Conservation (phyloP, 768 basidiomycete species). For the Lyophyllum atratum region DNA sequence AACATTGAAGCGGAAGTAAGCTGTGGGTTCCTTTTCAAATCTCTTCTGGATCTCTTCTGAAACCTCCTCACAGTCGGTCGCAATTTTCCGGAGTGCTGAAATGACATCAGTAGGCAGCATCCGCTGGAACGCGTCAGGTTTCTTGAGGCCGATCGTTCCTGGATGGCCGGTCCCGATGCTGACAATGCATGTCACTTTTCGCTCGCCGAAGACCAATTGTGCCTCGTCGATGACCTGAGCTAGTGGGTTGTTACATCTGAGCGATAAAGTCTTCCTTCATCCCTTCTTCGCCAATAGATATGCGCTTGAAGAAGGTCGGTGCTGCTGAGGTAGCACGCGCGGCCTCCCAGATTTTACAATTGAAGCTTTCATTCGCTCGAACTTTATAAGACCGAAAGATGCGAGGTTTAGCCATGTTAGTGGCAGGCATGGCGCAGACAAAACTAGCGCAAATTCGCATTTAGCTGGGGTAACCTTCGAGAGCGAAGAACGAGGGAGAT, state of each 20-base stretch:
- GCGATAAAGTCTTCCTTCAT: slow-evolving; percentile 13
- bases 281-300: slow-evolving; percentile 13
- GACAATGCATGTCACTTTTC: slow-evolving; percentile 5
- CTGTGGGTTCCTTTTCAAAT: not conserved
- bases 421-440: slow-evolving; percentile 9
- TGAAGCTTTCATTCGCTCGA: not conserved
- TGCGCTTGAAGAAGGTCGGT: slow-evolving; percentile 23
- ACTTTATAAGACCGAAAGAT: slow-evolving; percentile 16
- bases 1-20: slow-evolving; percentile 13
- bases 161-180: slow-evolving; percentile 13
- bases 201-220: not conserved
- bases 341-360: slow-evolving; percentile 29
- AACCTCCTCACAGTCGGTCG: slow-evolving; percentile 9
- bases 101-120: not conserved
- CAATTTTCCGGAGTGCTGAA: not conserved
- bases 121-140: not conserved
- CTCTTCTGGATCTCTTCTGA: not conserved
- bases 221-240: slow-evolving; percentile 1
- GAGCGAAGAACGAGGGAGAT: not conserved
- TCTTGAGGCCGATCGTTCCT: not conserved
- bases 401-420: not conserved
- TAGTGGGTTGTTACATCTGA: slow-evolving; percentile 16
- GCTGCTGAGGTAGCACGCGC: slow-evolving; percentile 30
- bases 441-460: not conserved
- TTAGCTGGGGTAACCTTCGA: not conserved